These are phyloP conservation scores for Plectosphaerella sp. DNA, from an alignment of 2,329 filamentous ascomycete genomes.

Conservation along the genomic window DNA sequence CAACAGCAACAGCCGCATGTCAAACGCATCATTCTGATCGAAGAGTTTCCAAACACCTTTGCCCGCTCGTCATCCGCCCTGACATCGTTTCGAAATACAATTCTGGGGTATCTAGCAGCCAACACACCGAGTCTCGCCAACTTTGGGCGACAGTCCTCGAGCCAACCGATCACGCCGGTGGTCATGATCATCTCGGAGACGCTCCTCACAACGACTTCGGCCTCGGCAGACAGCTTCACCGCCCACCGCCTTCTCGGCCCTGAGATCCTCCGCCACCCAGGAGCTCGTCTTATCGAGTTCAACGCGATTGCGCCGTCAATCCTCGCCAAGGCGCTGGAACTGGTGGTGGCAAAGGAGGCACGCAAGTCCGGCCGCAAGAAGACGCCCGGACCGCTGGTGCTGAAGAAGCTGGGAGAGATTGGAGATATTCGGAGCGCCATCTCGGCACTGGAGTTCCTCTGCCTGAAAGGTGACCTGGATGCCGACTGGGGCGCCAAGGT, in stretches of 20 bases:
- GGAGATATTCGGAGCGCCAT: conserved; percentile 93
- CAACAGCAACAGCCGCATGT: conserved; percentile 15
- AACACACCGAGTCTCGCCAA: conserved; percentile 53
- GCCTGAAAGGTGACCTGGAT: conserved; percentile 72
- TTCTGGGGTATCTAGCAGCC: conserved; percentile 70
- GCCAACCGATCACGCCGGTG: conserved; percentile 61
- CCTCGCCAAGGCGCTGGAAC: conserved; percentile 76
- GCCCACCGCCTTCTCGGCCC: conserved; percentile 85
- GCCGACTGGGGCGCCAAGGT: conserved; percentile 73
- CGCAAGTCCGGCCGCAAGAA: conserved; percentile 69
- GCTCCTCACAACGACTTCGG: conserved; percentile 76
- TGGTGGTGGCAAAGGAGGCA: conserved; percentile 81
- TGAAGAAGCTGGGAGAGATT: conserved; percentile 76
- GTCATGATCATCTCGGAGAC: conserved; percentile 92
- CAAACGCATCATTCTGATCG: conserved; percentile 64
- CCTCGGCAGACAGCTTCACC: conserved; percentile 86
- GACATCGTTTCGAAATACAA: conserved; percentile 67
- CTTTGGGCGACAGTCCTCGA: conserved; percentile 35
- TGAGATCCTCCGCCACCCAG: conserved; percentile 77
- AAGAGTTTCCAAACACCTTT: conserved; percentile 79
- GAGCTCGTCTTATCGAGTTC: conserved; percentile 80
- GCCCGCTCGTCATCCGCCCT: conserved; percentile 60
- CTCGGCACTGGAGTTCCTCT: conserved; percentile 88
- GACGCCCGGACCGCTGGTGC: conserved; percentile 72
- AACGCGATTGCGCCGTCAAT: conserved; percentile 87